Conservation (phyloP, 2,329 filamentous ascomycete genomes). For the Fusarium illudens region DNA sequence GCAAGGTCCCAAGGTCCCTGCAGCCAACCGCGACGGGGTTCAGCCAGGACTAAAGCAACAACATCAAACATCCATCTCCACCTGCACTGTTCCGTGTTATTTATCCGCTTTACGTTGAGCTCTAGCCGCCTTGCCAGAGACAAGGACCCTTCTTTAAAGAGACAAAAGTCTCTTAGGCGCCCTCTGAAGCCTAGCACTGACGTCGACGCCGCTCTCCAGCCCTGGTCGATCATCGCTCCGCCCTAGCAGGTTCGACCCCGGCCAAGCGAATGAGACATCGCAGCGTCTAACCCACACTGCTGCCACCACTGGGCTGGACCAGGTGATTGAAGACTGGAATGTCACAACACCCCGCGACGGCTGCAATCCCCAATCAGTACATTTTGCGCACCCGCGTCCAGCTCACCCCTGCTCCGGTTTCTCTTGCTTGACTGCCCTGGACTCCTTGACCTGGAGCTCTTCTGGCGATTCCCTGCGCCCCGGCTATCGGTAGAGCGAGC, state of each 20-base stretch:
- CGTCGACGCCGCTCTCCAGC: slow-evolving; percentile 34
- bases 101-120: slow-evolving; percentile 24
- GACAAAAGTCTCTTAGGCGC: slow-evolving; percentile 22
- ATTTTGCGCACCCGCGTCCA: slow-evolving; percentile 36
- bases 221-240: slow-evolving; percentile 46
- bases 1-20: slow-evolving; percentile 34
- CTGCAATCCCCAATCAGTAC: slow-evolving; percentile 37
- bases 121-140: slow-evolving; percentile 32
- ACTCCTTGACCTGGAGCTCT: slow-evolving; percentile 15
- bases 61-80: slow-evolving; percentile 20
- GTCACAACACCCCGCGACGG: slow-evolving; percentile 43
- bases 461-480: slow-evolving; percentile 4
- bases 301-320: slow-evolving; percentile 40
- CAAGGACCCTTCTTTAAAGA: slow-evolving; percentile 15
- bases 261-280: slow-evolving; percentile 47
- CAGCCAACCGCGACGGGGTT: slow-evolving; percentile 33
- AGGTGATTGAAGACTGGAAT: slow-evolving; percentile 44
- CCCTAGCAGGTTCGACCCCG: slow-evolving; percentile 36
- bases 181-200: slow-evolving; percentile 36
- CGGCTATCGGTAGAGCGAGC: slow-evolving; percentile 11
- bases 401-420: slow-evolving; percentile 32
- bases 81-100: slow-evolving; percentile 13
- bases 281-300: slow-evolving; percentile 45
- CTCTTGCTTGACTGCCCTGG: slow-evolving; percentile 4
- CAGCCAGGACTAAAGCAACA: slow-evolving; percentile 20